phyloP scores from a whole-genome alignment of 2,329 filamentous ascomycete species.

The Curvularia lunata region DNA sequence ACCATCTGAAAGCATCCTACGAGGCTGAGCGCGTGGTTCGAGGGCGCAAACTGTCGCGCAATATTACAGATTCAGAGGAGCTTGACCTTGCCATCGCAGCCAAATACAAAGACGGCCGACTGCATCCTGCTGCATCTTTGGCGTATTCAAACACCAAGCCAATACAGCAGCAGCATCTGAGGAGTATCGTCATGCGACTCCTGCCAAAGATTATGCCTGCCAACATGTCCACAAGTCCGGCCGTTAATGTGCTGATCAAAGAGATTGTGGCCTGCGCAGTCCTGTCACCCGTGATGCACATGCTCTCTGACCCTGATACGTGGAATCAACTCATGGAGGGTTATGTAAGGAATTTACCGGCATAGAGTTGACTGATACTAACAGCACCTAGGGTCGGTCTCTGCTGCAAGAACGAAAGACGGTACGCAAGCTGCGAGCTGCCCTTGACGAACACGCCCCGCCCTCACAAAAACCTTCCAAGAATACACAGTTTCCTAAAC shows the following conservation, averaged over 20 bases:
- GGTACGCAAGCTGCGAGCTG: slow-evolving; percentile 87
- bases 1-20: slow-evolving; percentile 88
- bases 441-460: slow-evolving; percentile 90
- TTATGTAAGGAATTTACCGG: slow-evolving; percentile 57
- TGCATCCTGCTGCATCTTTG: slow-evolving; percentile 85
- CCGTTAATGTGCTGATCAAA: slow-evolving; percentile 79
- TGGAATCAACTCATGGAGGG: slow-evolving; percentile 98
- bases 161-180: slow-evolving; percentile 86
- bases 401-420: slow-evolving; percentile 95
- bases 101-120: slow-evolving; percentile 85
- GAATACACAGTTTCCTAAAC: slow-evolving; percentile 74
- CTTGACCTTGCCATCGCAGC: slow-evolving; percentile 93
- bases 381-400: slow-evolving; percentile 66
- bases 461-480: slow-evolving; percentile 72
- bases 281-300: slow-evolving; percentile 77
- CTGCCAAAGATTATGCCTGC: slow-evolving; percentile 77
- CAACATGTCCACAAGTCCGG: slow-evolving; percentile 76
- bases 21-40: slow-evolving; percentile 86
- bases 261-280: slow-evolving; percentile 96
- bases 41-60: slow-evolving; percentile 84
- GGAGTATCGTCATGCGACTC: slow-evolving; percentile 73
- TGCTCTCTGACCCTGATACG: slow-evolving; percentile 88
- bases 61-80: slow-evolving; percentile 95
- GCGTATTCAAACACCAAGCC: slow-evolving; percentile 83
- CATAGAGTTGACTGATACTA: slow-evolving; percentile 12